Base-by-base conservation (phyloP, 805 yeast genomes). In the Saccharomycopsis capsularis region DNA sequence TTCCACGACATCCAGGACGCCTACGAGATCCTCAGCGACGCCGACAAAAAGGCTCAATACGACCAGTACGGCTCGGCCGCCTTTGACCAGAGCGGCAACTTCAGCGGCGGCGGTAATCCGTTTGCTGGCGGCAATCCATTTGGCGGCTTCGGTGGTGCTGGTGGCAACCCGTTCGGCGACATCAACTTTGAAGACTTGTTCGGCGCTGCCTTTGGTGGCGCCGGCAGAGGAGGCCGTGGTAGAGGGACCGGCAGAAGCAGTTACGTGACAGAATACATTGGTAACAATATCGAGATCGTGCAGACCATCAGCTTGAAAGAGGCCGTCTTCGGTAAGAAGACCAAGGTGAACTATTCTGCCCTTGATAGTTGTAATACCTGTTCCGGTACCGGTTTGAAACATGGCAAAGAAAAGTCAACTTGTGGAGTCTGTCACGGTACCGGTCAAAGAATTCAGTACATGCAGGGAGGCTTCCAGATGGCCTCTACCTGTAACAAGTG, bases 401-500 rank as follows among this genome's bases (percentile, higher is more conserved):
- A 70, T 13, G 91, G 90, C 24, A 78, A 78, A 53, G 75, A 77
- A 65, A 84, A 86, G 60, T 68, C 79, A 9, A 85, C 95, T 0
- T 93, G 99, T 71, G 68, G 78, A 1, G 68, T 86, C 2, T 93
- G 99, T 71, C 87, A 88, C 49, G 99, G 99, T 50, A 78, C 95
- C 0, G 99, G 99, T 3, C 83, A 90, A 32, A 79, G 83, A 16
- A 84, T 89, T 19, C 97, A 91, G 59, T 73, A 81, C 42, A 75
- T 85, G 62, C 82, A 82, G 57, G 96, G 95, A 3, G 98, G 98
- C 0, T 93, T 91, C 76, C 96, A 90, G 60, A 89, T 93, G 96
- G 82, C 95, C 2, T 81, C 96, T 0, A 88, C 96, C 11, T 93
- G 99, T 74, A 73, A 73, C 44, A 69, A 81, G 2, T 93, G 99